Evolutionary conservation across 192 early-diverging fungal species (phyloP).

Genomic region (Coemansia sp.): DNA sequence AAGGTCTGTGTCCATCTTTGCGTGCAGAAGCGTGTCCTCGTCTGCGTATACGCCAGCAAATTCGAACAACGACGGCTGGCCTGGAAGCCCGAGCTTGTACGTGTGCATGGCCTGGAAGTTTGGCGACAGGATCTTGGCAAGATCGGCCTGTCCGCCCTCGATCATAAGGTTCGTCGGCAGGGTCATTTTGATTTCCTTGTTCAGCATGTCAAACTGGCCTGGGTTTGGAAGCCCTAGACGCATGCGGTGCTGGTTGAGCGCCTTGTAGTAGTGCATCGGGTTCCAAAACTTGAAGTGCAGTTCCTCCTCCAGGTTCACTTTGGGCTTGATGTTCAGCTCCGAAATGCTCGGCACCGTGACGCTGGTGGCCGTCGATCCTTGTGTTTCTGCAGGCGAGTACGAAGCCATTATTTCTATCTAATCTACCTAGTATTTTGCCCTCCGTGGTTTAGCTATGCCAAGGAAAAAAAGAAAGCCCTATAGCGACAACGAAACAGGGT

Average conservation of each 20-base stretch:
- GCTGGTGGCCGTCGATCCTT: constrained; percentile 4
- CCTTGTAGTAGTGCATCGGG: constrained; percentile 48
- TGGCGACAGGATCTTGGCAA: constrained; percentile 87
- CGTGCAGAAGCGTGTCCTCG: constrained; percentile 82
- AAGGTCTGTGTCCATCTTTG: constrained; percentile 91
- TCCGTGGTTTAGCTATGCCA: not conserved
- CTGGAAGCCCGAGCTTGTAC: constrained; percentile 81
- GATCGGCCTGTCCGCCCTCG: constrained; percentile 93
- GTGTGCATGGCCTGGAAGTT: constrained; percentile 96
- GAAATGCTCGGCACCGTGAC: constrained; percentile 19
- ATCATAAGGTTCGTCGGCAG: constrained; percentile 87
- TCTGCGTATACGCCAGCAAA: constrained; percentile 87
- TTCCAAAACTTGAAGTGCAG: constrained; percentile 58
- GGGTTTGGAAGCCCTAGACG: constrained; percentile 49
- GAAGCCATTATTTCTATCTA: constrained; percentile 26
- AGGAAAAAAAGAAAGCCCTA: not conserved
- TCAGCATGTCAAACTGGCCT: constrained; percentile 47
- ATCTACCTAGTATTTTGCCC: not conserved
- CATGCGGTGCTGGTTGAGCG: constrained; percentile 52
- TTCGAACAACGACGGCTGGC: constrained; percentile 83
- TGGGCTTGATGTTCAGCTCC: constrained; percentile 33
- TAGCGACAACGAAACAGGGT: not conserved
- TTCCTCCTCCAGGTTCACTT: constrained; percentile 39
- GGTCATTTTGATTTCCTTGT: constrained; percentile 57
- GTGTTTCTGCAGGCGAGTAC: constrained; percentile 16